These are phyloP conservation scores for Ajuga chamaepitys DNA, from an alignment of 257 asterid species.

Conservation along the genomic window DNA sequence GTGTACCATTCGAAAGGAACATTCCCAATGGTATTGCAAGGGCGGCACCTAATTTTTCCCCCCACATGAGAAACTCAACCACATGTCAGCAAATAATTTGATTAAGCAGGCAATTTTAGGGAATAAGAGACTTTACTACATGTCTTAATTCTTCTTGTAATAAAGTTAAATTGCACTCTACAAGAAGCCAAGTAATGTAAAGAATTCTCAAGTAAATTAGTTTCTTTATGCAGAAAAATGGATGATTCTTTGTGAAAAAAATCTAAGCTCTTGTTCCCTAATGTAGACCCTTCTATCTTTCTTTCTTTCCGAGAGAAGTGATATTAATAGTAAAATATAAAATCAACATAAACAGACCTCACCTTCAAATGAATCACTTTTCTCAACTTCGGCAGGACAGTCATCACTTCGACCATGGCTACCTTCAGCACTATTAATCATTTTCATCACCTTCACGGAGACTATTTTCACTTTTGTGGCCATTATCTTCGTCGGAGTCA, in stretches of 20 bases:
- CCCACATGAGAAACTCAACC: constrained; percentile 11
- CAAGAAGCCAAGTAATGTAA: neutral
- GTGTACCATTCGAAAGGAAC: constrained; percentile 85
- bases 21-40: constrained; percentile 85
- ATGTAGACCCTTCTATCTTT: too few species aligned
- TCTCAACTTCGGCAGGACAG: too few species aligned
- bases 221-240: neutral
- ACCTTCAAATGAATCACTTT: too few species aligned
- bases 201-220: neutral
- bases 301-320: too few species aligned
- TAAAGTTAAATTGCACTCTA: neutral
- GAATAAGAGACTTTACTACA: neutral
- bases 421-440: constrained; percentile 18
- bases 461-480: constrained; percentile 11
- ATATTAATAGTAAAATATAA: too few species aligned
- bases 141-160: neutral
- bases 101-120: neutral
- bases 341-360: too few species aligned
- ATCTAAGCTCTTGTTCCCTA: neutral
- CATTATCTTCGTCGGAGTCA: constrained; percentile 9
- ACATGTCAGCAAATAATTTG: neutral
- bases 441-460: constrained; percentile 23
- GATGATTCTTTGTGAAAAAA: neutral
- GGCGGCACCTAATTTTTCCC: constrained; percentile 55
- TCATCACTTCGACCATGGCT: too few species aligned